Evolutionary conservation across 139 green algal genomes (phyloP).

Genomic region (Chlamydomonas schloesseri): DNA sequence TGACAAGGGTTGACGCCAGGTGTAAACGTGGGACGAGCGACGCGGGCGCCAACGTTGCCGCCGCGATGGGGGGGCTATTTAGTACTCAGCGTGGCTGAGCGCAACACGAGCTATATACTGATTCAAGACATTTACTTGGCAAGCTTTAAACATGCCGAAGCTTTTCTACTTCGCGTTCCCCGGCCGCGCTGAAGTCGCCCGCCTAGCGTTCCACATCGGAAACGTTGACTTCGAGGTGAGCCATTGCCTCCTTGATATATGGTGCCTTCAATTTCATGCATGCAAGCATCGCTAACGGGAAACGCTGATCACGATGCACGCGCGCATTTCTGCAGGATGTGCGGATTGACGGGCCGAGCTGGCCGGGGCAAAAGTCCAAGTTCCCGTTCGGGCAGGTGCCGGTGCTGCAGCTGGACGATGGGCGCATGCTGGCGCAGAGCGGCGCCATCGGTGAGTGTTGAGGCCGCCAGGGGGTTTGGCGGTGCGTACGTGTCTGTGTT

Average conservation of each 20-base stretch:
- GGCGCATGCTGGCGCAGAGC: slow-evolving; percentile 54
- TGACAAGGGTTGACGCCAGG: too few relatives aligned
- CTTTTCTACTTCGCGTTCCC: slow-evolving; percentile 42
- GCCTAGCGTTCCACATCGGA: slow-evolving; percentile 22
- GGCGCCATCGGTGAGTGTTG: slow-evolving; percentile 54
- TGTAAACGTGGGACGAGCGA: too few relatives aligned
- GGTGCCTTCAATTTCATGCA: too few relatives aligned
- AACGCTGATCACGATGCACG: background rate
- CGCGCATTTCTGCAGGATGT: slow-evolving; percentile 31
- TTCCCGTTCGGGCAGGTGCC: slow-evolving; percentile 59
- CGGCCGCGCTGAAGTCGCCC: slow-evolving; percentile 36
- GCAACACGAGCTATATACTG: too few relatives aligned
- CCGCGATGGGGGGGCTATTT: too few relatives aligned
- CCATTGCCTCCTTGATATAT: background rate
- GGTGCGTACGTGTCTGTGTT: slow-evolving; percentile 19
- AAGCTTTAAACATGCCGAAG: too few relatives aligned
- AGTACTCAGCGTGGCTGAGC: too few relatives aligned
- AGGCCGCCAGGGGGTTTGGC: too few relatives aligned
- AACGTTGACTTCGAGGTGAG: slow-evolving; percentile 42
- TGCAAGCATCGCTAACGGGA: too few relatives aligned
- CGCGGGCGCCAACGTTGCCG: too few relatives aligned
- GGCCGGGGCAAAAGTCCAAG: slow-evolving; percentile 45
- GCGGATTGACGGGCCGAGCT: background rate
- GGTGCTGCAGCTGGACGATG: slow-evolving; percentile 58
- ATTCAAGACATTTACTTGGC: too few relatives aligned